These are phyloP conservation scores for Blastobotrys aristatus DNA, from an alignment of 1,139 yeast species.

Conservation along the genomic window DNA sequence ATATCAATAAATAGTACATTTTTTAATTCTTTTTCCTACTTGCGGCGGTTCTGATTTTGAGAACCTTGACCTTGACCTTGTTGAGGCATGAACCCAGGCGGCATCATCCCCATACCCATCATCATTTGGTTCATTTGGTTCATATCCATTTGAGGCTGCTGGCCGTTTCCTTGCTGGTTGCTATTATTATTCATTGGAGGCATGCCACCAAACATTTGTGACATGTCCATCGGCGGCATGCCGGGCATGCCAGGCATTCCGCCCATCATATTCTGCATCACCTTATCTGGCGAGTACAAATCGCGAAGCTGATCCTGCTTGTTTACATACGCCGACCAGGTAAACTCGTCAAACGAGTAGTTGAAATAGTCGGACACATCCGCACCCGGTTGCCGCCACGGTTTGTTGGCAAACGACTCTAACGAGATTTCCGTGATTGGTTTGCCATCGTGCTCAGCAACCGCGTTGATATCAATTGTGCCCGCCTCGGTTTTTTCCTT, in stretches of 20 bases:
- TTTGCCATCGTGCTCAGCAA: constrained; percentile 75
- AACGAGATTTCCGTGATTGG: constrained; percentile 81
- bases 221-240: constrained; percentile 18
- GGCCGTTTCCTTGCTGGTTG: not conserved
- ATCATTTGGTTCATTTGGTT: constrained; percentile 5
- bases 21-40: too few relatives aligned
- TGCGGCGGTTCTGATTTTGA: not conserved
- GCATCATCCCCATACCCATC: constrained; percentile 14
- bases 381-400: constrained; percentile 98
- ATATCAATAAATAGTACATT: not conserved
- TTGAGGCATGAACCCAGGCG: constrained; percentile 14
- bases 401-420: constrained; percentile 82
- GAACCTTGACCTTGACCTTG: constrained; percentile 1
- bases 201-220: constrained; percentile 8
- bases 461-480: constrained; percentile 67
- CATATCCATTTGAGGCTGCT: constrained; percentile 9
- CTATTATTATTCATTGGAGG: constrained; percentile 12
- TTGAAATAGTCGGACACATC: constrained; percentile 92
- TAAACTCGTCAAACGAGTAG: constrained; percentile 91
- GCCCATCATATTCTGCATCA: constrained; percentile 32
- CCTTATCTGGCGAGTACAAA: constrained; percentile 59
- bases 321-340: constrained; percentile 91
- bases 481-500: constrained; percentile 26
- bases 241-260: constrained; percentile 14
- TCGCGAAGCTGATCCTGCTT: constrained; percentile 81